Evolutionary conservation across 2,329 filamentous ascomycete genomes (phyloP), one percentile per base, ranked within the genome.

Genomic region (Drechslera avenae): DNA sequence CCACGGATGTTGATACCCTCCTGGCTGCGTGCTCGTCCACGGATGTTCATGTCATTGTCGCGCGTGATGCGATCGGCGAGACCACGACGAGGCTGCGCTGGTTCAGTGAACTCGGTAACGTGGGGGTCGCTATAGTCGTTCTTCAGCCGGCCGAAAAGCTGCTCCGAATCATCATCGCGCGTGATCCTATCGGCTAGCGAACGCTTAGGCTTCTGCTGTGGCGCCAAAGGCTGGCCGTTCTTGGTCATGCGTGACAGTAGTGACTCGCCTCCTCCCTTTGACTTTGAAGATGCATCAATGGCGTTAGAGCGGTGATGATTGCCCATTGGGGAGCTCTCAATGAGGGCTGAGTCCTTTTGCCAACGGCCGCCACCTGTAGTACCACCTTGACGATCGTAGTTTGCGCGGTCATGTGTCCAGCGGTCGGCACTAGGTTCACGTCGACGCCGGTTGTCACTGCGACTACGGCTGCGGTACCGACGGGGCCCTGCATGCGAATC

Each of bases 271-370:
- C 46, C 48, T 40, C 36, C 41, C 14, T 44, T 34, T 39, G 59
- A 54, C 13, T 58, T 56, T 8, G 26, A 28, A 4, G 56, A 56
- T n/a, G 66, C 68, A 37, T 78, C 76, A 17, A 73, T 65, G 3
- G 76, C 77, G 41, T 76, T 75, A 30, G 73, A 73, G 17, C 78
- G 73, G 23, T 73, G 74, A 57, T 80, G 76, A 43, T 76, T 76
- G 57, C 69, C 72, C 60, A 68, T 69, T 41, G 74, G 65, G 2
- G 75, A 76, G 54, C 74, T 75, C 49, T 69, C 66, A 33, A 72
- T 14, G 12, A 49, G 42, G 8, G 44, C 54, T n/a, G 60, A 46
- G 37, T 68, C 65, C 42, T 69, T 68, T 26, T 63, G 54, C 62
- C 64, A 66, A 43, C 64, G 62, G 31, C 55, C 62, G 32, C 54